Base-by-base conservation (phyloP, 805 yeast genomes). In the Zygotorulaspora florentina region DNA sequence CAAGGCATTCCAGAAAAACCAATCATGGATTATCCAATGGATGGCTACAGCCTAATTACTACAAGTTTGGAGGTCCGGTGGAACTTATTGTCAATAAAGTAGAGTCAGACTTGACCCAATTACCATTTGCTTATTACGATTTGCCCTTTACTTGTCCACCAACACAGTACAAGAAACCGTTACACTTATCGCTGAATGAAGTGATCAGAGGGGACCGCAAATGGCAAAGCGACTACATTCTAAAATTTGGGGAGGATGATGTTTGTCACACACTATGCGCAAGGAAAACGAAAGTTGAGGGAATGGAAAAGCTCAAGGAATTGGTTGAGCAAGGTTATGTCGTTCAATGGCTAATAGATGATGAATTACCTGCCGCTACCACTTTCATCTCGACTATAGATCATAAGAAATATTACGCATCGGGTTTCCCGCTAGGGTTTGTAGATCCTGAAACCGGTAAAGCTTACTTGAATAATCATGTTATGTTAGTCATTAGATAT, bases 361-460 rank as follows among this genome's bases (percentile, higher is more conserved):
- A 82, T 17, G 65, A 61, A 31, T 68, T 88, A 28, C 96, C 96
- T 0, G 95, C 93, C 7, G 91, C 96, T 1, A 87, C 96, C 0
- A 84, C 95, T 0, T 85, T 83, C 53, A 77, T 83, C 28, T 74
- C 79, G 23, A 75, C 77, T 7, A 77, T 74, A 10, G 75, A 75
- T 39, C 71, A 76, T 15, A 76, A 78, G 52, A 81, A 85, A 55
- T 85, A 83, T 65, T 88, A 88, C 56, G 84, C 88, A 4, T 80
- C 93, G 3, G 96, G 96, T 2, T 88, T 89, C 67, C 90, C 95
- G 2, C 63, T 88, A 28, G 96, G 96, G 0, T 83, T 77, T 54
- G 78, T 77, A 16, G 76, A 75, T 52, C 69, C 78, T 48, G 56
- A 55, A 3, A 57, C 64, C 0, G 82, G 73, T n/a, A 75, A 75